Evolutionary conservation across 257 asterid genomes (phyloP).

Genomic region (Echites panduratus): DNA sequence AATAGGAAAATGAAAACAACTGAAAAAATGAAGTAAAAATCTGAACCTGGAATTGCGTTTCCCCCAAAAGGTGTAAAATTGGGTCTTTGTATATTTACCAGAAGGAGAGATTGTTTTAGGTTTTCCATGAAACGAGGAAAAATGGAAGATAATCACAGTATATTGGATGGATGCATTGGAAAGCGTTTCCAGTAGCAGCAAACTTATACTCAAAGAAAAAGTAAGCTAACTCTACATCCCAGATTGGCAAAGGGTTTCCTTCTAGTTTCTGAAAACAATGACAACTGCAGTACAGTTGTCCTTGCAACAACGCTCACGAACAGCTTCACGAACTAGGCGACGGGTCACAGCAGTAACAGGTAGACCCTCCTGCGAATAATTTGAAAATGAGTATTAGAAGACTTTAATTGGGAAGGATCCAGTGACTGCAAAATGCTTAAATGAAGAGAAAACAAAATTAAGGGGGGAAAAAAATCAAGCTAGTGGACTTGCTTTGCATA

Average conservation of each 20-base stretch:
- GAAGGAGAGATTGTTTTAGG: background rate
- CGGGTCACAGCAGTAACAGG: constrained; percentile 62
- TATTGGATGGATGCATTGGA: background rate
- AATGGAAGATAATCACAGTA: background rate
- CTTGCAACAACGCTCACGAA: constrained; percentile 81
- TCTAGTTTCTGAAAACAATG: constrained; percentile 42
- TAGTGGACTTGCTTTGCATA: no score
- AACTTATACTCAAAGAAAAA: background rate
- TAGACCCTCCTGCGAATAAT: constrained; percentile 51
- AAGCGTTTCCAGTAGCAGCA: background rate
- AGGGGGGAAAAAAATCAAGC: no score
- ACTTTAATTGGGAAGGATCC: background rate
- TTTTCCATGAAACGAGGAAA: background rate
- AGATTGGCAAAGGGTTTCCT: background rate
- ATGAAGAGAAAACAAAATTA: no score
- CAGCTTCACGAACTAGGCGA: constrained; percentile 75
- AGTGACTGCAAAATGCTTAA: background rate
- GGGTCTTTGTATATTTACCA: background rate
- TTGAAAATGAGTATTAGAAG: constrained; percentile 5
- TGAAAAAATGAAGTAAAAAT: background rate
- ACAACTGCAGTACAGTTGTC: constrained; percentile 87
- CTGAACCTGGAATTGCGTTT: background rate
- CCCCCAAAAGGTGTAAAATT: background rate
- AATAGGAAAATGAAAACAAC: background rate
- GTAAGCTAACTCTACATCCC: background rate